phyloP scores from a whole-genome alignment of 1,284 basidiomycete species.

The Ceraceosorus guamensis region DNA sequence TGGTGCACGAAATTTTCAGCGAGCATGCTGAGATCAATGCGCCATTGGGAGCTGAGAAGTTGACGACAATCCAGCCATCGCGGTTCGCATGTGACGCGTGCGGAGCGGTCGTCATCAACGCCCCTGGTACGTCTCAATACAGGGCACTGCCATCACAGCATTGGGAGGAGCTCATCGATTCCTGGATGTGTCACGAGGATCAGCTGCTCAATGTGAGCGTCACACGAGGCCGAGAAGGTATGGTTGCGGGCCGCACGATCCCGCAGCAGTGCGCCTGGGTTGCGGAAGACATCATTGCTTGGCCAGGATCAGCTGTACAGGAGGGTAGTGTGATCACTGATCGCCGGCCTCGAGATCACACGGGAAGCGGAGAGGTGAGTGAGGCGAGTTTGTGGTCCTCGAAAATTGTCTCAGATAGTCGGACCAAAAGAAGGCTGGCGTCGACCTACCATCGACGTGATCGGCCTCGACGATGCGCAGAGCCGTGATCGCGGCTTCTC shows the following conservation, averaged over 20 bases:
- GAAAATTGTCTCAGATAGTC: neutral
- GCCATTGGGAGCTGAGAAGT: constrained; percentile 11
- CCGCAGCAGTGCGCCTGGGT: constrained; percentile 4
- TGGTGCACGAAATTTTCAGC: too few species aligned
- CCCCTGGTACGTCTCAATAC: constrained; percentile 51
- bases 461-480: neutral
- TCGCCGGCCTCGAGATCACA: neutral
- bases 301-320: neutral
- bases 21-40: constrained; percentile 14
- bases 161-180: constrained; percentile 92
- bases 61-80: neutral
- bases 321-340: constrained; percentile 4
- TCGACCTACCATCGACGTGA: neutral
- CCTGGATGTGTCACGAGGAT: constrained; percentile 95
- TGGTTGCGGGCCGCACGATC: constrained; percentile 4
- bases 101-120: neutral
- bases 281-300: constrained; percentile 1
- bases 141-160: constrained; percentile 85
- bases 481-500: neutral
- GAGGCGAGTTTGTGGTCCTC: neutral
- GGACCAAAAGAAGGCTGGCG: constrained; percentile 9
- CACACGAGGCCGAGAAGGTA: constrained; percentile 8
- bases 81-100: constrained; percentile 13
- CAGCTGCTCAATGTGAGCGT: constrained; percentile 53
- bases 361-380: constrained; percentile 1